Base-by-base conservation (phyloP, 1,284 basidiomycete species). In the Pulveroboletus sp. region DNA sequence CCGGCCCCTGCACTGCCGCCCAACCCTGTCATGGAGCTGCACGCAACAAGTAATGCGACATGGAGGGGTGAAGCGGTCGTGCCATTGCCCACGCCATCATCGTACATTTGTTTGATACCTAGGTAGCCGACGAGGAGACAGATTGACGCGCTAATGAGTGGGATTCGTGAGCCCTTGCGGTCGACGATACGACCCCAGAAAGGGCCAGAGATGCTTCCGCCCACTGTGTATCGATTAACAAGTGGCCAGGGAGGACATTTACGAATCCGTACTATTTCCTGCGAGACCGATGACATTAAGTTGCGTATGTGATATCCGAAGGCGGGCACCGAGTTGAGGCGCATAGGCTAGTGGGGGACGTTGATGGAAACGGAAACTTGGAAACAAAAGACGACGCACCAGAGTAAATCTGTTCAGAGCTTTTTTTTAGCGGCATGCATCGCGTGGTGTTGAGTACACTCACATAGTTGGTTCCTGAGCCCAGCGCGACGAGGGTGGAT, bases 381-480 rank as follows among this genome's bases (percentile, higher is more conserved):
- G 26, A 28, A 14, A 40, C 24, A 33, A 55, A 33, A 29, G 29
- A 49, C 25, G 35, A 53, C 64, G 15, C 36, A 73, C 69, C 71
- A 45, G 69, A 71, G 38, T 71, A 71, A 54, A 71, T 60, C 71
- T 70, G 24, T 28, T 43, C 10, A 20, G 18, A 50, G 7, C 9
- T 2, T 20, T n/a, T 14, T 2, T 14, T 70, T 31, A 67, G 39
- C 12, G 9, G 35, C 38, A 22, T 50, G n/a, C 11, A 26, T 18
- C 11, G 14, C 22, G 25, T 6, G n/a, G 24, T 4, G 18, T 45
- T 18, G 28, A 80, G 24, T 12, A 7, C 20, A 66, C 75, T 49
- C 69, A 89, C 87, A 78, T 90, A 89, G 65, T 88, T 88, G 11
- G 87, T 88, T 28, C 87, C 88, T 26, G 87, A 85, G 57, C 81